These are phyloP conservation scores for Chaetomium tenue DNA, from an alignment of 495 filamentous ascomycete genomes.

Conservation along the genomic window DNA sequence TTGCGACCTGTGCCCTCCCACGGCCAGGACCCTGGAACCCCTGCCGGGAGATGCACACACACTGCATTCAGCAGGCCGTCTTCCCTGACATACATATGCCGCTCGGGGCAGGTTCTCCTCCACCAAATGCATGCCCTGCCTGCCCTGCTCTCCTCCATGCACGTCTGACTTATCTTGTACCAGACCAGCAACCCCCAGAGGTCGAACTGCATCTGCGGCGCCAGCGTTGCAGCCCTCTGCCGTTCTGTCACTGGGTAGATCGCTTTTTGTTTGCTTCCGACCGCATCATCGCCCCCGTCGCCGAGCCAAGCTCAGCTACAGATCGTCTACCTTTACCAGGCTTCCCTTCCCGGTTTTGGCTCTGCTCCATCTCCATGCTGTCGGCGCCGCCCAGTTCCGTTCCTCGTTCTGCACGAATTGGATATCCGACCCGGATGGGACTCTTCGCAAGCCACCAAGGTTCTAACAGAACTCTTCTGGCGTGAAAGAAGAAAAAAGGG, in stretches of 20 bases:
- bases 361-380: conserved; percentile 21
- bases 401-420: conserved; percentile 21
- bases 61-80: conserved; percentile 20
- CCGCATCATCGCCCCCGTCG: conserved; percentile 16
- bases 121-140: conserved; percentile 19
- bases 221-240: conserved; percentile 36
- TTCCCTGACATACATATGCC: conserved; percentile 30
- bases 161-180: conserved; percentile 32
- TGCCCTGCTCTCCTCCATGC: conserved; percentile 24
- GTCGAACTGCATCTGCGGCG: conserved; percentile 35
- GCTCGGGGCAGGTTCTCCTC: conserved; percentile 33
- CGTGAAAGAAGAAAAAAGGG: not conserved
- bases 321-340: no score
- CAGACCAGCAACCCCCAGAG: conserved; percentile 25
- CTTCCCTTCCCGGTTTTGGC: not conserved
- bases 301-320: conserved; percentile 1
- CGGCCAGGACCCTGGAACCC: conserved; percentile 9
- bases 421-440: conserved; percentile 4
- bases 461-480: not conserved
- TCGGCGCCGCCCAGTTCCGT: conserved; percentile 21
- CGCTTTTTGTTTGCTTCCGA: conserved; percentile 36
- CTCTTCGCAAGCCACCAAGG: not conserved
- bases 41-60: conserved; percentile 10
- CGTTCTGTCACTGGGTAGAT: conserved; percentile 31
- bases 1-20: conserved; percentile 6